A percentile compares a stretch with the other conserved stretches of the same genome.
Conservation (phyloP, 2,329 filamentous ascomycete genomes). For the Hymenoscyphus albidus region DNA sequence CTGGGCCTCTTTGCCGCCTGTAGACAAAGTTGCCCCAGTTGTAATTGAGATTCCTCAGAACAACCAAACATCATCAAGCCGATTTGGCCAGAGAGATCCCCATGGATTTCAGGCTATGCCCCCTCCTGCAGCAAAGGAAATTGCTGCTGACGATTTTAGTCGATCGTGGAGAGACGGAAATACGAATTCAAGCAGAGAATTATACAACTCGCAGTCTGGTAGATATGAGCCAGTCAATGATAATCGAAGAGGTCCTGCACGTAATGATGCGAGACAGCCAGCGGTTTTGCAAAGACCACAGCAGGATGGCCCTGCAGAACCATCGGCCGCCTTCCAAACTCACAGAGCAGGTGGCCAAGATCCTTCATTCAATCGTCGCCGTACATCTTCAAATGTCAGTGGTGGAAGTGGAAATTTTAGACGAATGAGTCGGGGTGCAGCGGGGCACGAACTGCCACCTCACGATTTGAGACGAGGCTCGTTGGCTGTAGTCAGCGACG, state of each 20-base stretch:
- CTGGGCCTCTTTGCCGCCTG: conserved; percentile 81
- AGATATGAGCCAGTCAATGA: conserved; percentile 86
- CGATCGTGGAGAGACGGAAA: conserved; percentile 74
- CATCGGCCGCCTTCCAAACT: conserved; percentile 82
- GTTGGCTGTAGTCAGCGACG: conserved; percentile 47
- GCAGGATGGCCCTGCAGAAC: conserved; percentile 68
- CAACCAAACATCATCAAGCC: conserved; percentile 41
- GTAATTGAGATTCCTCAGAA: conserved; percentile 50
- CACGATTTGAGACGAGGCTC: conserved; percentile 45
- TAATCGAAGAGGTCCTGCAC: conserved; percentile 62
- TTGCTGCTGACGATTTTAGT: conserved; percentile 88
- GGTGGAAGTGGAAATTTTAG: conserved; percentile 69
- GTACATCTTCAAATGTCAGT: conserved; percentile 88
- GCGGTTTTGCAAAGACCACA: conserved; percentile 73
- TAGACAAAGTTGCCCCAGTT: conserved; percentile 74
- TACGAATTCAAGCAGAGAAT: conserved; percentile 61
- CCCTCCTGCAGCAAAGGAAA: conserved; percentile 71
- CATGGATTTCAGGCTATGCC: conserved; percentile 52
- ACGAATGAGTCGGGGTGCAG: conserved; percentile 33
- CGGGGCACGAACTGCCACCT: conserved; percentile 31
- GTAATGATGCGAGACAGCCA: conserved; percentile 70
- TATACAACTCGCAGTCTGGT: conserved; percentile 94
- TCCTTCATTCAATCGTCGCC: conserved; percentile 66
- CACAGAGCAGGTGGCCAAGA: conserved; percentile 63
- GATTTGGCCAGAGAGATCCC: conserved; percentile 52